phyloP scores from a whole-genome alignment of 306 rosid species.

The Cyclanthera cordifolia region DNA sequence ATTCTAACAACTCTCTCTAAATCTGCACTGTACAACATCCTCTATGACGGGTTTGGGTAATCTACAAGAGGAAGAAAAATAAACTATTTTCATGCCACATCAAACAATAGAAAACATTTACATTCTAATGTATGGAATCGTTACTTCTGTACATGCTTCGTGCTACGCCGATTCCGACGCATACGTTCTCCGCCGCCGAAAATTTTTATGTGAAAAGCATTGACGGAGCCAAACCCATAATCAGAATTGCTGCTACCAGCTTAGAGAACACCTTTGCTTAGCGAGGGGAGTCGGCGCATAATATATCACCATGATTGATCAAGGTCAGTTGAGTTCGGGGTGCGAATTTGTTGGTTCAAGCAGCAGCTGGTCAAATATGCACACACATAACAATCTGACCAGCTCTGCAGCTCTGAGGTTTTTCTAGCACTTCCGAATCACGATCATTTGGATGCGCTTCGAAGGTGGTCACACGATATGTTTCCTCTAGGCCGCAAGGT shows the following conservation, averaged over 20 bases:
- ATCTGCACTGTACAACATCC: constrained; percentile 60
- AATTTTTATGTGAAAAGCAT: background rate
- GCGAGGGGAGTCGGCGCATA: background rate
- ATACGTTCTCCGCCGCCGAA: no score
- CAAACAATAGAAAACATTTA: constrained; percentile 24
- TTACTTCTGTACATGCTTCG: constrained; percentile 55
- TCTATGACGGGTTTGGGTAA: constrained; percentile 33
- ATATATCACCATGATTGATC: background rate
- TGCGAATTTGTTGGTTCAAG: background rate
- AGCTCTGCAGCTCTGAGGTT: background rate
- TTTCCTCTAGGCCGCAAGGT: constrained; percentile 4
- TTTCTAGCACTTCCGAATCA: background rate
- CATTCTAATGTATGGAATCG: constrained; percentile 37
- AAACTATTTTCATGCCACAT: constrained; percentile 44
- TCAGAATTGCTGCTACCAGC: constrained; percentile 12
- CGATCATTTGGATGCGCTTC: constrained; percentile 20
- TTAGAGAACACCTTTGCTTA: background rate
- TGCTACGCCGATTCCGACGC: constrained; percentile 19
- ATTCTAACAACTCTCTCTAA: constrained; percentile 52
- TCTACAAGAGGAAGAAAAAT: background rate
- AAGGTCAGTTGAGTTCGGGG: background rate
- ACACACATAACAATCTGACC: constrained; percentile 5
- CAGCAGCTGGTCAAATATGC: constrained; percentile 3
- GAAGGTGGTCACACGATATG: constrained; percentile 8
- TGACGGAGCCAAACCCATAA: constrained; percentile 8